phyloP scores from a whole-genome alignment of 2,329 filamentous ascomycete species.

The Fusarium bulbicola region DNA sequence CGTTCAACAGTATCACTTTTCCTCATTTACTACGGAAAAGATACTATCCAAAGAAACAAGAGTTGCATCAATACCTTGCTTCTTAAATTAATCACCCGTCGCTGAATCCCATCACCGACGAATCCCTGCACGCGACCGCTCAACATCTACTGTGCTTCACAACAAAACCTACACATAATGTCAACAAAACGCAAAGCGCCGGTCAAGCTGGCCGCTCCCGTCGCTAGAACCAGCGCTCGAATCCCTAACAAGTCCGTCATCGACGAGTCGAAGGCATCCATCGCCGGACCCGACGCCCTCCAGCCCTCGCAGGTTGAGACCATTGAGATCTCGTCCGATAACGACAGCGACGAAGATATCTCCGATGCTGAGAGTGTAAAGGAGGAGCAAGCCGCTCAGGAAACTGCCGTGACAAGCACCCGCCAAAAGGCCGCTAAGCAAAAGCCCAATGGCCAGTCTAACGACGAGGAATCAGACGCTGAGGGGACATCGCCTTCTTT shows the following conservation, averaged over 20 bases:
- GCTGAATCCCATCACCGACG: slow-evolving; percentile 5
- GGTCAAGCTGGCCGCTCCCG: slow-evolving; percentile 65
- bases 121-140: slow-evolving; percentile 30
- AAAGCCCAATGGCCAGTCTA: slow-evolving; percentile 41
- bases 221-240: slow-evolving; percentile 63
- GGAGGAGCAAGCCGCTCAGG: slow-evolving; percentile 31
- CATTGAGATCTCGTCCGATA: slow-evolving; percentile 68
- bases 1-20: slow-evolving; percentile 27
- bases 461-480: slow-evolving; percentile 53
- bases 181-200: slow-evolving; percentile 70
- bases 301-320: slow-evolving; percentile 52
- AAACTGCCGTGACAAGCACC: slow-evolving; percentile 1
- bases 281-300: slow-evolving; percentile 55
- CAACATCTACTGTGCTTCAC: not conserved
- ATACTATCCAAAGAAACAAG: not conserved
- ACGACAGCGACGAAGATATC: slow-evolving; percentile 57
- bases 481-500: slow-evolving; percentile 74
- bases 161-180: slow-evolving; percentile 51
- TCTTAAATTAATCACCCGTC: not conserved
- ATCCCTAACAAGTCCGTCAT: slow-evolving; percentile 59
- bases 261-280: slow-evolving; percentile 66
- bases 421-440: slow-evolving; percentile 32
- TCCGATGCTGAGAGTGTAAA: slow-evolving; percentile 56
- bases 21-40: not conserved
- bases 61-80: not conserved